These are phyloP conservation scores for Nicotiana knightiana DNA, from an alignment of 257 asterid species.

Conservation along the genomic window DNA sequence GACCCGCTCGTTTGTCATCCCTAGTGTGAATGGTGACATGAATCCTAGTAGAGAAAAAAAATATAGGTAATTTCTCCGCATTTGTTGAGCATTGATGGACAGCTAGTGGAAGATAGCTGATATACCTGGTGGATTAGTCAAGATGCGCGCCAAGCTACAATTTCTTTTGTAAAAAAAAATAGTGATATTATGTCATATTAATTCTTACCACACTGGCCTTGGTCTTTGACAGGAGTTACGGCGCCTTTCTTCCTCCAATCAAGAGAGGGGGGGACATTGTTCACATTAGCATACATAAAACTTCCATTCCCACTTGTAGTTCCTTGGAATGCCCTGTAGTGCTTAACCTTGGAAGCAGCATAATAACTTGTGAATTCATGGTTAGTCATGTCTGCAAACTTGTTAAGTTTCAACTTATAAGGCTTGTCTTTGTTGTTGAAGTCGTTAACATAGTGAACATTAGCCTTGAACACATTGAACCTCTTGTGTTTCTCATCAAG, in stretches of 20 bases:
- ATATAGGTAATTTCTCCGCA: too few relatives aligned
- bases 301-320: slow-evolving; percentile 23
- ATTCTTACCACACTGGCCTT: slow-evolving; percentile 78
- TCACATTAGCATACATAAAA: slow-evolving; percentile 52
- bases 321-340: slow-evolving; percentile 54
- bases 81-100: too few relatives aligned
- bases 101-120: too few relatives aligned
- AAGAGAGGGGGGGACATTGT: slow-evolving; percentile 48
- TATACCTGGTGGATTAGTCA: too few relatives aligned
- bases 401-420: slow-evolving; percentile 71
- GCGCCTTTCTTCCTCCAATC: slow-evolving; percentile 90
- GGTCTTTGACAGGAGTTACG: slow-evolving; percentile 66
- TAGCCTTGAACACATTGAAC: slow-evolving; percentile 72
- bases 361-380: slow-evolving; percentile 58
- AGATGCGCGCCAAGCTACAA: too few relatives aligned
- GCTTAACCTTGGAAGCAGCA: slow-evolving; percentile 68
- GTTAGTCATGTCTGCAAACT: slow-evolving; percentile 85
- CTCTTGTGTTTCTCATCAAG: slow-evolving; percentile 57
- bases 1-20: too few relatives aligned
- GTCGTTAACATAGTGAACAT: slow-evolving; percentile 46
- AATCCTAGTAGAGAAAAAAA: too few relatives aligned
- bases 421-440: slow-evolving; percentile 69
- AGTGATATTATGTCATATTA: background rate
- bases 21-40: too few relatives aligned
- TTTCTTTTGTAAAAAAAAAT: too few relatives aligned